Percentiles rank a stretch among this genome's conserved stretches.
These are phyloP conservation scores for Sanghuangporus weigelae DNA, from an alignment of 1,284 basidiomycete species.

Conservation along the genomic window DNA sequence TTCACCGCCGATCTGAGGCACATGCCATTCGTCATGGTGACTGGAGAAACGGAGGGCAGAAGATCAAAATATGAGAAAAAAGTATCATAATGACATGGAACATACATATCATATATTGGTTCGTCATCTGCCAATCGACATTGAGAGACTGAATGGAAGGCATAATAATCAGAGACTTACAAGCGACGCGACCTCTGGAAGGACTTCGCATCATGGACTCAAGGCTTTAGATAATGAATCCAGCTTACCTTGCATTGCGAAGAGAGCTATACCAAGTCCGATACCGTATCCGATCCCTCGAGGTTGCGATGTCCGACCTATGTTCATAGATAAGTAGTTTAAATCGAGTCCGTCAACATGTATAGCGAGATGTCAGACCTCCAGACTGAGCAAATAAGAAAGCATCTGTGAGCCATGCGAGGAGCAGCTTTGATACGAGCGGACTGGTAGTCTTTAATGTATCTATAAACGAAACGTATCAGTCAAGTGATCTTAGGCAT, in stretches of 20 bases:
- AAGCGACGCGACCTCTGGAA: constrained; percentile 5
- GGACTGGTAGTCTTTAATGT: constrained; percentile 57
- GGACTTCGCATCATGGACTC: neutral
- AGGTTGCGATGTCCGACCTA: constrained; percentile 31
- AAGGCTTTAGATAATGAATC: neutral
- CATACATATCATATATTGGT: constrained; percentile 47
- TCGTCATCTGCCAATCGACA: constrained; percentile 34
- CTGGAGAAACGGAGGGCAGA: constrained; percentile 26
- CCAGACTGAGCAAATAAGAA: constrained; percentile 28
- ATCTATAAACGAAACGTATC: constrained; percentile 30
- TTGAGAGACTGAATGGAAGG: neutral
- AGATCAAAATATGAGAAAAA: neutral
- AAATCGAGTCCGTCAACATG: neutral
- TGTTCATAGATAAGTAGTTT: neutral
- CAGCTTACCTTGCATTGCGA: constrained; percentile 55
- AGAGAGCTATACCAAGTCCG: constrained; percentile 54
- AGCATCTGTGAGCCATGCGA: constrained; percentile 55
- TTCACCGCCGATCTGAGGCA: constrained; percentile 46
- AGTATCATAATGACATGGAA: neutral
- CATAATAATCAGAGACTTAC: neutral
- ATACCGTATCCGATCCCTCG: constrained; percentile 54
- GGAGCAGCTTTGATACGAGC: constrained; percentile 55
- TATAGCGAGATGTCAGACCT: neutral
- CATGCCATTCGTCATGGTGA: constrained; percentile 47
- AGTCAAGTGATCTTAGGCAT: neutral